Conservation (phyloP, 345 rosid species). For the Lagerstroemia speciosa region DNA sequence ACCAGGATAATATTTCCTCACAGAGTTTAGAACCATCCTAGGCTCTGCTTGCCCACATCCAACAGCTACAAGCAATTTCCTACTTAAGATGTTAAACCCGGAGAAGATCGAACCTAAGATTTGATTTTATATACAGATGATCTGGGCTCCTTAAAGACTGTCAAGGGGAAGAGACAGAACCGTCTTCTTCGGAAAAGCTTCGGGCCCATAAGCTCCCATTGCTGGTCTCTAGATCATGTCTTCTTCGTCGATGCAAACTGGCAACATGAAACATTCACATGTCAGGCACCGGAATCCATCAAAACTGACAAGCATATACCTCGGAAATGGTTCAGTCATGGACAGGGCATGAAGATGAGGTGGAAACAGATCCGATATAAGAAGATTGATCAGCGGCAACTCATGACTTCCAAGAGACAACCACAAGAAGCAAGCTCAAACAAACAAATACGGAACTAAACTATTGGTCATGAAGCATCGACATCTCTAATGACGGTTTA, state of each 20-base stretch:
- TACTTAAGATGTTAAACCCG: background rate
- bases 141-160: background rate
- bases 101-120: too few relatives aligned
- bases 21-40: background rate
- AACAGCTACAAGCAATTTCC: too few relatives aligned
- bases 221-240: background rate
- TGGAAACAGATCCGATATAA: background rate
- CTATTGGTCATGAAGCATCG: background rate
- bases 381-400: background rate
- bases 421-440: background rate
- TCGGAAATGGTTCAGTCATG: background rate
- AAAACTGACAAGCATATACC: background rate
- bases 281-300: background rate
- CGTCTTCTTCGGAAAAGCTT: background rate
- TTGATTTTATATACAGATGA: background rate
- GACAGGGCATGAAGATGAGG: background rate
- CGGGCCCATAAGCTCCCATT: background rate
- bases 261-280: background rate
- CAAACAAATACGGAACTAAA: background rate
- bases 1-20: background rate
- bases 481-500: background rate
- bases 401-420: background rate
- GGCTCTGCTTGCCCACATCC: too few relatives aligned
- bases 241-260: constrained; percentile 3
- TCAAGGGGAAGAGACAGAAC: background rate